Percentiles rank a stretch among this genome's conserved stretches.
These are phyloP conservation scores for Carpinus fangiana DNA, from an alignment of 306 rosid species.

Conservation along the genomic window DNA sequence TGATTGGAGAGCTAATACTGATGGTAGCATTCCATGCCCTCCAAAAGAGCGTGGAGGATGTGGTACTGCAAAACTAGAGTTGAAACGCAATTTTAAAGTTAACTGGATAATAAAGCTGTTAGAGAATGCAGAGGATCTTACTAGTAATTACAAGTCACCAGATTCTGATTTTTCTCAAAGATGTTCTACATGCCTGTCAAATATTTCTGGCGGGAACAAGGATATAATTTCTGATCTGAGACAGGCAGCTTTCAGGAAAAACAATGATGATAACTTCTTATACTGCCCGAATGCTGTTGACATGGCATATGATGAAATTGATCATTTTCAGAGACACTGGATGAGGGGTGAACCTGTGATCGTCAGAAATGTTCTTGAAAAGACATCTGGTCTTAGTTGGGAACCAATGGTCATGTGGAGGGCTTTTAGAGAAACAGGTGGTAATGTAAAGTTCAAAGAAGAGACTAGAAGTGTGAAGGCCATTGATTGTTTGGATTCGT, in stretches of 20 bases:
- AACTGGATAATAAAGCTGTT: slow-evolving; percentile 52
- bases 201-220: slow-evolving; percentile 21
- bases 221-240: slow-evolving; percentile 34
- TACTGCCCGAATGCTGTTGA: slow-evolving; percentile 51
- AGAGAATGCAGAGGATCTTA: slow-evolving; percentile 38
- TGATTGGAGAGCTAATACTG: slow-evolving; percentile 49
- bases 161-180: slow-evolving; percentile 38
- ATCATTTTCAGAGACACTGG: slow-evolving; percentile 67
- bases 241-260: slow-evolving; percentile 53
- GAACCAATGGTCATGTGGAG: slow-evolving; percentile 80
- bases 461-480: neutral
- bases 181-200: slow-evolving; percentile 40
- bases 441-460: too few species aligned
- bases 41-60: slow-evolving; percentile 60
- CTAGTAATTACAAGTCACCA: slow-evolving; percentile 41
- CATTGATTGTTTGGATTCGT: slow-evolving; percentile 57
- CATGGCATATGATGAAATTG: slow-evolving; percentile 37
- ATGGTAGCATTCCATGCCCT: slow-evolving; percentile 58
- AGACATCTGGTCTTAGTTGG: slow-evolving; percentile 71
- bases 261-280: slow-evolving; percentile 46
- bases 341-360: slow-evolving; percentile 61
- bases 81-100: slow-evolving; percentile 49
- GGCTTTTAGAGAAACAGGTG: slow-evolving; percentile 34
- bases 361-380: slow-evolving; percentile 47
- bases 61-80: slow-evolving; percentile 39